Conservation (phyloP, 2,329 filamentous ascomycete species). For the Didymella glomerata region DNA sequence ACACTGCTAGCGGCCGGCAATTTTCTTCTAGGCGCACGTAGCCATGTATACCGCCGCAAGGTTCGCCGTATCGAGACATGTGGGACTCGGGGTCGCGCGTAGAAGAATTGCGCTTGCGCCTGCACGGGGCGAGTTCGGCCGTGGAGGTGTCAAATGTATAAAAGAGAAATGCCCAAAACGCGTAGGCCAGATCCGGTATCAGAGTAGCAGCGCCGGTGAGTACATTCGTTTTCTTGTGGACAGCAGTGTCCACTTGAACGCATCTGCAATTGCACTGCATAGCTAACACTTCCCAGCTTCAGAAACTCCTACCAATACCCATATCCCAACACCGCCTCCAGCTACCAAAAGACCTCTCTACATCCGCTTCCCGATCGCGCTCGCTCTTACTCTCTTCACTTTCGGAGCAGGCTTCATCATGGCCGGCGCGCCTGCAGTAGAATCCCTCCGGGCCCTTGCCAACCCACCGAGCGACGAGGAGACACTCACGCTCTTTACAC, state of each 20-base stretch:
- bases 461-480: slow-evolving; percentile 74
- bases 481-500: slow-evolving; percentile 71
- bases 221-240: neutral
- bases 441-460: slow-evolving; percentile 59
- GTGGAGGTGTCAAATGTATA: slow-evolving; percentile 16
- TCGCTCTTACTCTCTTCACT: slow-evolving; percentile 58
- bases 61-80: slow-evolving; percentile 39
- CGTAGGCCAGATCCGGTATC: slow-evolving; percentile 22
- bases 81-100: slow-evolving; percentile 30
- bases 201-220: slow-evolving; percentile 33
- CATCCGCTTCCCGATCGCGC: slow-evolving; percentile 55
- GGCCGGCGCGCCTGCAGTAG: slow-evolving; percentile 62
- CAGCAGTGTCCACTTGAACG: neutral
- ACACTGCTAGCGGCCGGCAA: slow-evolving; percentile 22
- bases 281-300: slow-evolving; percentile 19
- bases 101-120: slow-evolving; percentile 19
- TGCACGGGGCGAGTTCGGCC: slow-evolving; percentile 37
- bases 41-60: slow-evolving; percentile 37
- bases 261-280: neutral
- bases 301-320: slow-evolving; percentile 25
- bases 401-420: slow-evolving; percentile 66
- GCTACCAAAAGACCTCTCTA: slow-evolving; percentile 32
- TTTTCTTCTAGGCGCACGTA: slow-evolving; percentile 27
- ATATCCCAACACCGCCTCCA: slow-evolving; percentile 20
- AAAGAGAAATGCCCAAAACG: slow-evolving; percentile 12